phyloP scores from a whole-genome alignment of 495 filamentous ascomycete species.

The Aspergillus ellipticus region DNA sequence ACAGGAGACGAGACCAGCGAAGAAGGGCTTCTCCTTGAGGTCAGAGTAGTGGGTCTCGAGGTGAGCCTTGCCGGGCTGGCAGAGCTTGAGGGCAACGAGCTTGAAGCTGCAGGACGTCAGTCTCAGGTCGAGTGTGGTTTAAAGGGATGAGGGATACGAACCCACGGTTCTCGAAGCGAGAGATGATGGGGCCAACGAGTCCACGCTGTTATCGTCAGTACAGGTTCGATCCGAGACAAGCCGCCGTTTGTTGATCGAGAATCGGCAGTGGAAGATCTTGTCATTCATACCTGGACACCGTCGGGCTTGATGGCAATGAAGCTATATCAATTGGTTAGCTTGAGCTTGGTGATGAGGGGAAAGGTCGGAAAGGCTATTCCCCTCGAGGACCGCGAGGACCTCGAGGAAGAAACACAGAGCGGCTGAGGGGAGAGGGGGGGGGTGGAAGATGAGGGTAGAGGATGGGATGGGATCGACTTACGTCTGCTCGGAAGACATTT shows the following conservation, averaged over 20 bases:
- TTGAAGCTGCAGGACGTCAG: constrained; percentile 68
- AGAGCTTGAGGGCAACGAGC: constrained; percentile 95
- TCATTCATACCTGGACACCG: constrained; percentile 83
- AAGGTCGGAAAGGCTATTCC: constrained; percentile 5
- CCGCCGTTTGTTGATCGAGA: neutral
- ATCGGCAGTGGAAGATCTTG: neutral
- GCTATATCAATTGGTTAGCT: constrained; percentile 56
- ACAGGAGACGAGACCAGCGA: constrained; percentile 88
- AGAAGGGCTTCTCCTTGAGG: constrained; percentile 92
- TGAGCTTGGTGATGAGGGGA: constrained; percentile 24
- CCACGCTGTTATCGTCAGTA: constrained; percentile 66
- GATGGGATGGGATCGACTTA: constrained; percentile 48
- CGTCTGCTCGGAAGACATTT: constrained; percentile 92
- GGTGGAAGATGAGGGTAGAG: constrained; percentile 19
- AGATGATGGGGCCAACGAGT: constrained; percentile 93
- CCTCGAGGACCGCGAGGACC: neutral
- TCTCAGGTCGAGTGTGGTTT: neutral
- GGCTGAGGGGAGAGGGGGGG: constrained; percentile 20
- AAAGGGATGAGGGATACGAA: constrained; percentile 34
- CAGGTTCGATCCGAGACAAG: constrained; percentile 9
- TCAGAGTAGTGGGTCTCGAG: constrained; percentile 97
- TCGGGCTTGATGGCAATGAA: constrained; percentile 99
- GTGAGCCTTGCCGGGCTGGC: constrained; percentile 80
- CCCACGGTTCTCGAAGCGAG: constrained; percentile 94
- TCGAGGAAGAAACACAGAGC: neutral